These are phyloP conservation scores for Fraxinus velutina DNA, from an alignment of 305 asterid genomes.

Conservation along the genomic window DNA sequence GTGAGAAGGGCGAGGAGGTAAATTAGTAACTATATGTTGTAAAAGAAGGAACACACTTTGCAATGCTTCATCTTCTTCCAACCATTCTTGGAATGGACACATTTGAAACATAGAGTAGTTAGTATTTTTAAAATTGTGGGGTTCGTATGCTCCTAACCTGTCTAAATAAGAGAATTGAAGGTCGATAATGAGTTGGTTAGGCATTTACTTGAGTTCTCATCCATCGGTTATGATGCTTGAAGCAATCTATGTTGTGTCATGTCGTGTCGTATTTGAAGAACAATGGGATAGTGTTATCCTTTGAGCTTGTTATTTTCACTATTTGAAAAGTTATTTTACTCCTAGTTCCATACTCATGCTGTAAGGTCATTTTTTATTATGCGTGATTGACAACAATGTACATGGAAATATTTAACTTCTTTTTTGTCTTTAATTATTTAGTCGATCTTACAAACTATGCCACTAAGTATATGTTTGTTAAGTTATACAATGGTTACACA, in stretches of 20 bases:
- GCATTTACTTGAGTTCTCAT: background rate
- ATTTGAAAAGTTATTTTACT: too few species aligned
- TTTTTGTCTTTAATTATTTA: too few species aligned
- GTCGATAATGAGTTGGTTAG: background rate
- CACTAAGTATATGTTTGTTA: background rate
- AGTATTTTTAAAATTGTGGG: background rate
- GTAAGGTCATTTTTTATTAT: background rate
- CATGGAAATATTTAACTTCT: background rate
- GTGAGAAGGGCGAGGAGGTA: constrained; percentile 65
- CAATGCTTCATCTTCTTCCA: background rate
- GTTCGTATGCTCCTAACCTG: too few species aligned
- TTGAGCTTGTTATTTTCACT: too few species aligned
- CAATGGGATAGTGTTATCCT: too few species aligned
- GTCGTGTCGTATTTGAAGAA: background rate
- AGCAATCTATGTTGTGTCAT: background rate
- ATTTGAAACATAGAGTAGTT: background rate
- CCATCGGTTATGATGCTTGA: background rate
- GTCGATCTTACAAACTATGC: background rate
- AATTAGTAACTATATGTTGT: constrained; percentile 30
- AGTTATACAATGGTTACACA: background rate
- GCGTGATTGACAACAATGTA: background rate
- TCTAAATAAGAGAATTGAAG: background rate
- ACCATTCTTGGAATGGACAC: background rate
- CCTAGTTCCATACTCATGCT: too few species aligned
- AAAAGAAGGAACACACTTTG: background rate